Percentiles rank a stretch among this genome's conserved stretches.
Evolutionary conservation across 1,139 yeast genomes (phyloP).

Genomic region (Kodamaea sp.): DNA sequence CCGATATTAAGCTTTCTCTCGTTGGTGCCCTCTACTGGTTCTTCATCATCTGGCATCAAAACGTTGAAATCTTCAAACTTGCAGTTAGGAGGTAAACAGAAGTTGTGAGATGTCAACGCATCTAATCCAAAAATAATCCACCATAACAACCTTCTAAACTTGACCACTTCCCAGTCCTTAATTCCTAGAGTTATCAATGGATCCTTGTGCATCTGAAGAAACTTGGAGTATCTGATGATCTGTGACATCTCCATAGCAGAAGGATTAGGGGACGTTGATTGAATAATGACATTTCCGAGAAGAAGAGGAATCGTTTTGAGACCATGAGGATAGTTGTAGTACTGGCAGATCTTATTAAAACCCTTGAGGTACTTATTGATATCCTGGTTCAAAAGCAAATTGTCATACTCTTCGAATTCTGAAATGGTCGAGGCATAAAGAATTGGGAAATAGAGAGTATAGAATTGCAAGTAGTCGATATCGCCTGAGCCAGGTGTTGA

Average conservation of each 20-base stretch:
- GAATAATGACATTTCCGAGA: conserved; percentile 53
- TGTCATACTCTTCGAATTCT: conserved; percentile 56
- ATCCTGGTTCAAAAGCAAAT: conserved; percentile 48
- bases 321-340: conserved; percentile 55
- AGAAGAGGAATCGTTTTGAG: conserved; percentile 47
- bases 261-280: conserved; percentile 58
- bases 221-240: conserved; percentile 54
- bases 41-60: conserved; percentile 51
- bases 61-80: conserved; percentile 58
- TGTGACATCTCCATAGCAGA: conserved; percentile 53
- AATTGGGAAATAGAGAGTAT: conserved; percentile 50
- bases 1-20: conserved; percentile 36
- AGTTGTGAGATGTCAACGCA: conserved; percentile 57
- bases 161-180: conserved; percentile 48
- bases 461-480: conserved; percentile 44
- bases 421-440: conserved; percentile 56
- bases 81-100: conserved; percentile 59
- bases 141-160: conserved; percentile 59
- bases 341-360: conserved; percentile 50
- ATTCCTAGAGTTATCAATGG: conserved; percentile 54
- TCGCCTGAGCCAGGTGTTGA: conserved; percentile 13
- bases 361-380: conserved; percentile 49
- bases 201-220: conserved; percentile 58
- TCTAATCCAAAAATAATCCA: conserved; percentile 67
- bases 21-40: conserved; percentile 27